These are phyloP conservation scores for Astrothelium macrocarpum DNA, from an alignment of 495 filamentous ascomycete species.

Conservation along the genomic window DNA sequence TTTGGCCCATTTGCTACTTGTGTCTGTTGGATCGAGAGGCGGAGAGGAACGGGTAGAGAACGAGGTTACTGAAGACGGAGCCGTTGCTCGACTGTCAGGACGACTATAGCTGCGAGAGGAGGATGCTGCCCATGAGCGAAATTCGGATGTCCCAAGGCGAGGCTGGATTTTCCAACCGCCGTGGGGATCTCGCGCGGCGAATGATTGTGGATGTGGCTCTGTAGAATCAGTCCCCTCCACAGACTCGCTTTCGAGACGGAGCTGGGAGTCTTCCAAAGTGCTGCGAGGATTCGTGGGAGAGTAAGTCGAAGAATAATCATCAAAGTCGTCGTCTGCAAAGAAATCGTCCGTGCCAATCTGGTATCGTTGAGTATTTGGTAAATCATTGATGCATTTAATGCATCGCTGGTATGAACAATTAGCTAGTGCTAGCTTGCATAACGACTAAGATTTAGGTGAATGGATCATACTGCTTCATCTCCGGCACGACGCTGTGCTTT, in stretches of 20 bases:
- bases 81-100: neutral
- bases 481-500: slow-evolving; percentile 12
- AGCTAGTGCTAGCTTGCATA: neutral
- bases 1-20: neutral
- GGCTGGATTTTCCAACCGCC: neutral
- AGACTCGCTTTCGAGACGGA: neutral
- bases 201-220: neutral
- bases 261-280: neutral
- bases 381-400: neutral
- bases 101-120: neutral
- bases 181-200: neutral
- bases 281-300: neutral
- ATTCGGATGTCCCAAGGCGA: neutral
- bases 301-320: neutral
- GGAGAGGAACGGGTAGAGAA: neutral
- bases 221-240: neutral
- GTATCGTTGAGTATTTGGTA: no score
- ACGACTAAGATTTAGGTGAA: neutral
- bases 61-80: neutral
- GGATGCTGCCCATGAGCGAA: neutral
- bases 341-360: no score
- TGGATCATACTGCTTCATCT: slow-evolving; percentile 11
- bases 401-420: neutral
- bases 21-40: neutral
- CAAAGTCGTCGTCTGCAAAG: neutral